Evolutionary conservation across 2,329 filamentous ascomycete species (phyloP).

Genomic region (Penicillium sp.): DNA sequence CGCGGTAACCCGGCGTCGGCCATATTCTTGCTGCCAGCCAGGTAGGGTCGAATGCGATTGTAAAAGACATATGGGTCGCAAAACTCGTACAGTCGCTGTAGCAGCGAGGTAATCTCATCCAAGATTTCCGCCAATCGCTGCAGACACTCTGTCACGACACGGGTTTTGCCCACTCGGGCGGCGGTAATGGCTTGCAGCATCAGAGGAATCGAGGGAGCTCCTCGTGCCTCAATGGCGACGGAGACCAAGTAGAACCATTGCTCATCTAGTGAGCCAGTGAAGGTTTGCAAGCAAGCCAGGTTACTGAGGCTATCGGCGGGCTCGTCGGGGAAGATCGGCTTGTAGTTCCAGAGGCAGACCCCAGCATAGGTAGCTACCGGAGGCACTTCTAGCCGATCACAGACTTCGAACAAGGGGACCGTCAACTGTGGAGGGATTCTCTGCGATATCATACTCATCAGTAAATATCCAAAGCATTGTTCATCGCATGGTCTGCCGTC

Average conservation of each 20-base stretch:
- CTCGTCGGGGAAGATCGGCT: slow-evolving; percentile 83
- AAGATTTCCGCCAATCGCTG: slow-evolving; percentile 81
- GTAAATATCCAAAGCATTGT: neutral
- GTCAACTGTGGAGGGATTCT: slow-evolving; percentile 78
- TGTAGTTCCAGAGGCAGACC: slow-evolving; percentile 95
- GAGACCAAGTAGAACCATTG: slow-evolving; percentile 99
- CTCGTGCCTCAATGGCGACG: slow-evolving; percentile 91
- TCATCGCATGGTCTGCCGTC: neutral
- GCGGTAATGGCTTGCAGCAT: slow-evolving; percentile 88
- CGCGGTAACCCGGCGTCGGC: slow-evolving; percentile 84
- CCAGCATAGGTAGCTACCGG: slow-evolving; percentile 93
- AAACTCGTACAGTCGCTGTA: slow-evolving; percentile 90
- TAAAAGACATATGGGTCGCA: slow-evolving; percentile 96
- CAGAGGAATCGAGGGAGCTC: slow-evolving; percentile 80
- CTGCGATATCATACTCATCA: slow-evolving; percentile 34
- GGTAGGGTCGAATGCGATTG: slow-evolving; percentile 90
- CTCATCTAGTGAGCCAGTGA: slow-evolving; percentile 92
- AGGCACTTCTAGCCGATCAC: slow-evolving; percentile 77
- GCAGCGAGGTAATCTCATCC: slow-evolving; percentile 76
- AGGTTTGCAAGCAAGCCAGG: slow-evolving; percentile 81
- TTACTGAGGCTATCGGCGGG: slow-evolving; percentile 82
- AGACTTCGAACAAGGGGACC: slow-evolving; percentile 77
- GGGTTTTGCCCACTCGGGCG: slow-evolving; percentile 68
- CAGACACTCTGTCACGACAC: slow-evolving; percentile 75
- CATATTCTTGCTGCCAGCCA: slow-evolving; percentile 98